A percentile compares a stretch with the other conserved stretches of the same genome.
phyloP scores from a whole-genome alignment of 169 alveolate species.

The Ichthyophthirius multifiliis region DNA sequence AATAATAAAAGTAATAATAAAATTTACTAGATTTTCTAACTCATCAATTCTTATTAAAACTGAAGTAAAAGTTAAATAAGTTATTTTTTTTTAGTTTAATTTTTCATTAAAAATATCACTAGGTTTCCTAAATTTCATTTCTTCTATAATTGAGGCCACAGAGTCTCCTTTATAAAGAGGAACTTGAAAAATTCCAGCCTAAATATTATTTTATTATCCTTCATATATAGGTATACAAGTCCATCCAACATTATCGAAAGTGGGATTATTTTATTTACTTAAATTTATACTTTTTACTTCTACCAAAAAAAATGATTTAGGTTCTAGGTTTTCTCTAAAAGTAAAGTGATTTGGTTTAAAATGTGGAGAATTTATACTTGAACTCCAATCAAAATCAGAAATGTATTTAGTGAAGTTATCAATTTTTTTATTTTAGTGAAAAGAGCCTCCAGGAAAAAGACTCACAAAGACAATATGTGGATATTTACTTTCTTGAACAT shows the following conservation, averaged over 20 bases:
- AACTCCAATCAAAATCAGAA: neutral
- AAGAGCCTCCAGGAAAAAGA: neutral
- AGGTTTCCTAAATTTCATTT: neutral
- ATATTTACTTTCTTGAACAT: neutral
- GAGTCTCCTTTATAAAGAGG: neutral
- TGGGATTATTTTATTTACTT: neutral
- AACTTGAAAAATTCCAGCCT: neutral
- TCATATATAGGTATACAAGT: neutral
- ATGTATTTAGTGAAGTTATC: neutral
- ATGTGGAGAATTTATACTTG: neutral
- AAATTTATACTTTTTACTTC: neutral
- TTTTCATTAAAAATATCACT: neutral
- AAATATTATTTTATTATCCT: neutral
- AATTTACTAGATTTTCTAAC: neutral
- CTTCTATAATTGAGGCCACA: neutral
- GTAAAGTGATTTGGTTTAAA: neutral
- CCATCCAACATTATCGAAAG: neutral
- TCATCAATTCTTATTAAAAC: neutral
- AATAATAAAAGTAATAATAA: neutral
- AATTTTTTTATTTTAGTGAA: neutral
- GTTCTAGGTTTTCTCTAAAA: neutral
- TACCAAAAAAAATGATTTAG: neutral
- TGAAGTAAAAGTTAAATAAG: neutral
- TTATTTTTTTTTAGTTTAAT: neutral
- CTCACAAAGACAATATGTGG: neutral